phyloP scores from a whole-genome alignment of 2,329 filamentous ascomycete species.

The Fusarium pseudoanthophilum region DNA sequence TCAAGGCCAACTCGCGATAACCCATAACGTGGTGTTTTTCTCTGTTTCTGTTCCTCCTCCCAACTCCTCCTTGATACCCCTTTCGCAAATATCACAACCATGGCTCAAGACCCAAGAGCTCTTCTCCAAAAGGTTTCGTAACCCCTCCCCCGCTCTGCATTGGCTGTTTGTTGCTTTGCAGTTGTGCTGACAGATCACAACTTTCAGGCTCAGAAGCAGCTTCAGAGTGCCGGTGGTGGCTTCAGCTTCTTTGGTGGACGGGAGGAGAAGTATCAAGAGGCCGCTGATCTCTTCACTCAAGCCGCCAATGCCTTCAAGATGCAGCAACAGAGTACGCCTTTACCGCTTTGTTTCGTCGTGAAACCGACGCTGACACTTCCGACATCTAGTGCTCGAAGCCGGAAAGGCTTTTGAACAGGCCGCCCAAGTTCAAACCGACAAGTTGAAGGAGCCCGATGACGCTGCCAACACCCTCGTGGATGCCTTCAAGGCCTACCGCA shows the following conservation, averaged over 20 bases:
- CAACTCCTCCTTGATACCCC: conserved; percentile 16
- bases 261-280: conserved; percentile 89
- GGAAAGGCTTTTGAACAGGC: conserved; percentile 88
- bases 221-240: conserved; percentile 77
- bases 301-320: conserved; percentile 93
- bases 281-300: conserved; percentile 86
- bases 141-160: conserved; percentile 39
- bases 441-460: conserved; percentile 91
- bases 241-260: conserved; percentile 91
- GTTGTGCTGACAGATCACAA: conserved; percentile 13
- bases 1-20: conserved; percentile 24
- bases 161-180: conserved; percentile 10
- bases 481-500: conserved; percentile 95
- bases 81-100: conserved; percentile 49
- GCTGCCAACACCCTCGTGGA: conserved; percentile 89
- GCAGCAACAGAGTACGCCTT: conserved; percentile 78
- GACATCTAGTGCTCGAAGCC: conserved; percentile 77
- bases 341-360: background rate
- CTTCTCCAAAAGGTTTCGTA: conserved; percentile 77
- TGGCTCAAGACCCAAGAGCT: conserved; percentile 82
- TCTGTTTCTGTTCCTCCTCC: background rate
- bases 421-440: conserved; percentile 80
- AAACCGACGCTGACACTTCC: conserved; percentile 18
- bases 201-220: conserved; percentile 84
- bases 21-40: conserved; percentile 27